Percentiles rank a stretch among this genome's conserved stretches.
These are phyloP conservation scores for Metschnikowia lochheadii DNA, from an alignment of 805 yeast species.

Conservation along the genomic window DNA sequence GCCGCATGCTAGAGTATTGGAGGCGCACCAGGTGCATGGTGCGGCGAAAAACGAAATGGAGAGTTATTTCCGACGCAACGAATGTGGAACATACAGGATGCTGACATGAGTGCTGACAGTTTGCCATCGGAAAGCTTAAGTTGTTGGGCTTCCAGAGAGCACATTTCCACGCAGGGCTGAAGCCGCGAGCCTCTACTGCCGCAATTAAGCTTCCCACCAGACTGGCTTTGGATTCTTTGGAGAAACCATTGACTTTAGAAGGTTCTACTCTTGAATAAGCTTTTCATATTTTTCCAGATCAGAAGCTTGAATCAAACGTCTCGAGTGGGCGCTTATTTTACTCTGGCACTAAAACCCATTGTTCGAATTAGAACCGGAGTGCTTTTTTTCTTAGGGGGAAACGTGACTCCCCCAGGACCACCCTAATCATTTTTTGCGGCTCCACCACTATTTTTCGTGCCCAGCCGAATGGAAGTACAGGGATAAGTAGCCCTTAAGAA, in stretches of 20 bases:
- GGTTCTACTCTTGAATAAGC: neutral
- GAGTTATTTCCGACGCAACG: neutral
- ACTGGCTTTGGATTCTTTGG: neutral
- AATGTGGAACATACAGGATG: neutral
- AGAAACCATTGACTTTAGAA: neutral
- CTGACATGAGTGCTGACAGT: neutral
- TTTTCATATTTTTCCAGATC: neutral
- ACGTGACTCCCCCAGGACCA: neutral
- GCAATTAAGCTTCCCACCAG: neutral
- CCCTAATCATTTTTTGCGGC: neutral
- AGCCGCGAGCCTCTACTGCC: neutral
- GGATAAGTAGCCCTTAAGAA: neutral
- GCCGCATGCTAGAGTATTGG: neutral
- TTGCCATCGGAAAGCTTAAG: neutral
- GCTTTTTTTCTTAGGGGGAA: neutral
- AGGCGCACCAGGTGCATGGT: slow-evolving; percentile 1
- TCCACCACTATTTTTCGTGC: neutral
- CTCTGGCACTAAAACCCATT: neutral
- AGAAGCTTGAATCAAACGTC: neutral
- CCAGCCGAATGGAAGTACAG: neutral
- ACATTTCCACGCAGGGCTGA: neutral
- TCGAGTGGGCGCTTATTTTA: neutral
- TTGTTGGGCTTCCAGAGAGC: neutral
- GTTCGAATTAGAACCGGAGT: neutral
- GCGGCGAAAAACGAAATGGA: neutral